Percentiles rank a stretch among this genome's conserved stretches.
phyloP scores from a whole-genome alignment of 305 asterid genomes.

The Striga hermonthica region DNA sequence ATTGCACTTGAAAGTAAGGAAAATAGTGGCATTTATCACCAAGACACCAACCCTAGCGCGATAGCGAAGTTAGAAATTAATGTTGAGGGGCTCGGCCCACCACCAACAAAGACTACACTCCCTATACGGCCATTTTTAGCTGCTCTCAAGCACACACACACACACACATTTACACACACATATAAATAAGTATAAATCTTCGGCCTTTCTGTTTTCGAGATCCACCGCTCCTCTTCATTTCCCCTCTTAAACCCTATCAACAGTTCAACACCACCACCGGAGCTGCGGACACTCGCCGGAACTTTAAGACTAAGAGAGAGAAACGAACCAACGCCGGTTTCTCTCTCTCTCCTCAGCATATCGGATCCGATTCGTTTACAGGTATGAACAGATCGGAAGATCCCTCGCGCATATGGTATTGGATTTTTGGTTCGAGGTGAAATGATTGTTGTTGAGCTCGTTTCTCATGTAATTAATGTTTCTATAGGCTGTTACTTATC shows the following conservation, averaged over 20 bases:
- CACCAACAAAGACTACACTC: too few species aligned
- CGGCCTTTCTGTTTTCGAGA: slow-evolving; percentile 29
- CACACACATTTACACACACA: neutral
- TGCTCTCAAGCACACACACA: too few species aligned
- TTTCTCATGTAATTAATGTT: slow-evolving; percentile 20
- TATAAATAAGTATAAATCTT: slow-evolving; percentile 6
- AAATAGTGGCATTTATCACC: too few species aligned
- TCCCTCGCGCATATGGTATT: slow-evolving; percentile 21
- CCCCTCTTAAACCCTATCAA: slow-evolving; percentile 37
- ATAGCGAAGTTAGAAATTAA: too few species aligned
- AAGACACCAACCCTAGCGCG: too few species aligned
- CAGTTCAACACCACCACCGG: slow-evolving; percentile 29
- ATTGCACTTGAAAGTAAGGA: too few species aligned
- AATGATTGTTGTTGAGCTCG: neutral
- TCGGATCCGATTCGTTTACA: slow-evolving; percentile 34
- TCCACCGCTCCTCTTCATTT: slow-evolving; percentile 31
- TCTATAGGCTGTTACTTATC: slow-evolving; percentile 29
- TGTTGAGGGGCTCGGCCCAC: too few species aligned
- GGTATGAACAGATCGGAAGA: slow-evolving; percentile 37
- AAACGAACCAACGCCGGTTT: slow-evolving; percentile 29
- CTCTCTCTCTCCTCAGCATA: slow-evolving; percentile 31
- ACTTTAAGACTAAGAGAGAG: slow-evolving; percentile 27
- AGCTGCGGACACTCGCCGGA: slow-evolving; percentile 25
- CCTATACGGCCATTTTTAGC: too few species aligned
- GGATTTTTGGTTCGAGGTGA: neutral